Base-by-base conservation (phyloP, 495 filamentous ascomycete species). In the Aspergillus diversus region DNA sequence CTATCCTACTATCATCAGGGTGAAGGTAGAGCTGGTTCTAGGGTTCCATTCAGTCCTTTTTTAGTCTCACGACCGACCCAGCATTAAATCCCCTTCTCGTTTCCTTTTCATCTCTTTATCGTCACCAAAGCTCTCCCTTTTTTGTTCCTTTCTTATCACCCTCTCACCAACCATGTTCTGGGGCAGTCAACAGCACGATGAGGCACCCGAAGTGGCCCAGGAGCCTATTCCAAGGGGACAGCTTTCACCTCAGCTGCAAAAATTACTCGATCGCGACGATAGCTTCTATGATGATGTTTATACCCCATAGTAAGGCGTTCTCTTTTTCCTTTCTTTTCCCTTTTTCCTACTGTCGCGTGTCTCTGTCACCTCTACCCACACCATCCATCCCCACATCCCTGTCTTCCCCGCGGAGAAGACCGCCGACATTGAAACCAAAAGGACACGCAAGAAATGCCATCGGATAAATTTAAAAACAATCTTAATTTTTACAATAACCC, bases 241-340 rank as follows among this genome's bases (percentile, higher is more conserved):
- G 71, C 87, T 96, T 6, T 87, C 92, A 5, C 75, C 83, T 15
- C 80, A 81, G 13, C 76, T 93, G 7, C 92, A 97, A 68, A 87
- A 86, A 47, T 85, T 90, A 7, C 79, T 93, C 4, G 91, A 96
- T 64, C 85, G 82, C 39, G 87, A 96, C 3, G 91, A 93, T 16
- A 87, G 85, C 50, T 88, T 93, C 63, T 91, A 89, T 73, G 89
- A 93, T 60, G 84, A 90, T 65, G 75, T 96, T 11, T 89, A 89
- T 67, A 84, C 89, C 57, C 87, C 91, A 76, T 91, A 88, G 92
- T 96, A 86, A 63, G 92, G 21, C 21, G 21, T 27, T 27, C 21
- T 89, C 33, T 27, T 63, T 13, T 16, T 27, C 34, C 57, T 21
- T 52, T 33, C 51, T 32, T 42, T 33, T 17, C 13, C 39, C 33